Conservation (phyloP, 2,329 filamentous ascomycete genomes). For the Venturia pyrina region DNA sequence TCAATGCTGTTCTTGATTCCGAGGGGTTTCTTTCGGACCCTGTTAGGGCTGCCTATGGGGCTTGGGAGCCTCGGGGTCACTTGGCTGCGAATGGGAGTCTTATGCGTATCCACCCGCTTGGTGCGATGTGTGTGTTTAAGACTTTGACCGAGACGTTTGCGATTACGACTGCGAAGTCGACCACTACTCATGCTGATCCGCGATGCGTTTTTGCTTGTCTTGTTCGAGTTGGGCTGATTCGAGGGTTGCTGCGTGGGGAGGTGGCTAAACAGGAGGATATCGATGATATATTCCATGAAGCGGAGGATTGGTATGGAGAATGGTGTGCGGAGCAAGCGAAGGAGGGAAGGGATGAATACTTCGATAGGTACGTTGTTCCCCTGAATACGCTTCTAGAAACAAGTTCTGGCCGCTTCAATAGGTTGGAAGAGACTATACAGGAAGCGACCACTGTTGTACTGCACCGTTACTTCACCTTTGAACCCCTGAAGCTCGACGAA, state of each 20-base stretch:
- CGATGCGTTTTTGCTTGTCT: conserved; percentile 42
- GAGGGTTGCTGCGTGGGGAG: conserved; percentile 38
- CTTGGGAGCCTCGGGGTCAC: not conserved
- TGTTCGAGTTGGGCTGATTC: conserved; percentile 37
- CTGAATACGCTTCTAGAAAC: not conserved
- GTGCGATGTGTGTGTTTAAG: conserved; percentile 34
- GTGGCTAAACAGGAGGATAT: conserved; percentile 34
- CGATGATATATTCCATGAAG: conserved; percentile 16
- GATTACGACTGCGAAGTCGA: conserved; percentile 32
- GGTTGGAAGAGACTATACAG: too few species aligned
- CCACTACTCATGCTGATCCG: conserved; percentile 42
- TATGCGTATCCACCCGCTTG: conserved; percentile 43
- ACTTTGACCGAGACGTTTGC: conserved; percentile 35
- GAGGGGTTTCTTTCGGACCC: conserved; percentile 22
- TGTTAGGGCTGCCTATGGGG: not conserved
- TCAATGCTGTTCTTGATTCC: not conserved
- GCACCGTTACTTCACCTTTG: too few species aligned
- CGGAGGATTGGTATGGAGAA: not conserved
- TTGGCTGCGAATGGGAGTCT: conserved; percentile 43
- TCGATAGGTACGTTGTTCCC: not conserved
- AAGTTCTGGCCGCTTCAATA: not conserved
- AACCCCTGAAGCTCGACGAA: too few species aligned
- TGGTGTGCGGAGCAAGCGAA: not conserved
- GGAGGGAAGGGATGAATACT: not conserved
- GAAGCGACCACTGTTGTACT: too few species aligned